phyloP scores from a whole-genome alignment of 1,284 basidiomycete species.

The Sanghuangporus weigelae region DNA sequence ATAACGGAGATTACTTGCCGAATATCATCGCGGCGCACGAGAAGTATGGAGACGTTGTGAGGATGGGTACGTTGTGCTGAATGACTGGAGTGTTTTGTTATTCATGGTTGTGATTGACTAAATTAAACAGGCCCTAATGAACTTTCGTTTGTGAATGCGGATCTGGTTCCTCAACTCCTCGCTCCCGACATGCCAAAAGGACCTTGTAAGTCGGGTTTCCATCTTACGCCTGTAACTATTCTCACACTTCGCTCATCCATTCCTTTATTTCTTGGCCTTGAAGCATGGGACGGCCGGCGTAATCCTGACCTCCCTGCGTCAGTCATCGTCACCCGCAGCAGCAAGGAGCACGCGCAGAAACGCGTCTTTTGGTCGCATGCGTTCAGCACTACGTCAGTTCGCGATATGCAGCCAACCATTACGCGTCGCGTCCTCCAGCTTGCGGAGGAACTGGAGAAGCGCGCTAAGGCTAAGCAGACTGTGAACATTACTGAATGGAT shows the following conservation, averaged over 20 bases:
- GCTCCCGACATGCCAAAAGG: constrained; percentile 30
- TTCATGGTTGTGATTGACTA: not conserved
- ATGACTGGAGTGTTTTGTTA: not conserved
- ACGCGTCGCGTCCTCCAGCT: constrained; percentile 30
- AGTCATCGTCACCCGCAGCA: constrained; percentile 24
- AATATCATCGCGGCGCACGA: constrained; percentile 18
- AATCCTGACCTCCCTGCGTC: constrained; percentile 8
- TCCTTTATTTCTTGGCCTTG: constrained; percentile 11
- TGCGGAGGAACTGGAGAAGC: constrained; percentile 25
- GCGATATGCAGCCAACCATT: constrained; percentile 34
- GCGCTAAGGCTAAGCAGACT: constrained; percentile 3
- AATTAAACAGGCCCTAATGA: constrained; percentile 30
- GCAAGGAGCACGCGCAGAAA: constrained; percentile 32
- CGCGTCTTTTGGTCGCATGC: constrained; percentile 39
- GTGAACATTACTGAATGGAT: constrained; percentile 33
- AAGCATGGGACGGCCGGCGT: constrained; percentile 17
- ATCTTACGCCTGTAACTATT: too few species aligned
- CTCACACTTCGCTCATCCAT: too few species aligned
- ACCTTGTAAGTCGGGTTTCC: constrained; percentile 21
- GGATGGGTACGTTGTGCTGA: constrained; percentile 17
- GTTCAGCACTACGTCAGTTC: constrained; percentile 34
- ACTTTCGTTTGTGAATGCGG: constrained; percentile 28
- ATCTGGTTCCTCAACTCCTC: constrained; percentile 26
- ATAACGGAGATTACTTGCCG: constrained; percentile 12
- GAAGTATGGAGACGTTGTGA: constrained; percentile 20